Percentiles rank a stretch among this genome's conserved stretches.
These are phyloP conservation scores for Nectriaceae sp. DNA, from an alignment of 2,329 filamentous ascomycete species.

Conservation along the genomic window DNA sequence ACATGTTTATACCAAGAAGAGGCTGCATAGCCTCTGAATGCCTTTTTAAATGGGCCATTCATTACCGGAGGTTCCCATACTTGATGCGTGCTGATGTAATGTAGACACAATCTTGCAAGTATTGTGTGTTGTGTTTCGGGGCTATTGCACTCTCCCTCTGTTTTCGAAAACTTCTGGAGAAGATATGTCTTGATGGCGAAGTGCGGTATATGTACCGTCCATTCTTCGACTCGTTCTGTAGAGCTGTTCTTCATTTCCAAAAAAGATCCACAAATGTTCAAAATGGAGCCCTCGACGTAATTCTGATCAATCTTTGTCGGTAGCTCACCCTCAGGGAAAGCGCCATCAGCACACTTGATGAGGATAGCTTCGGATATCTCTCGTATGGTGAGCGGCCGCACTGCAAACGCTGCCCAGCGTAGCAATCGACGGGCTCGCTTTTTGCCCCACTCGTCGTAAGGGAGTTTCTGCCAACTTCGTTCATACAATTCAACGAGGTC, in stretches of 20 bases:
- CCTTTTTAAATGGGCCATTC: not conserved
- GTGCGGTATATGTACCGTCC: slow-evolving; percentile 18
- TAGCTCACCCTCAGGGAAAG: slow-evolving; percentile 23
- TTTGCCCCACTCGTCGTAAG: slow-evolving; percentile 10
- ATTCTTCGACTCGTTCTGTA: rapidly evolving
- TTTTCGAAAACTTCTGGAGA: slow-evolving; percentile 5
- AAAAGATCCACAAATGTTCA: slow-evolving; percentile 30
- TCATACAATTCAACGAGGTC: slow-evolving; percentile 33
- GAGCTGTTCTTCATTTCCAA: slow-evolving; percentile 23
- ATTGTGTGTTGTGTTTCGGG: not conserved
- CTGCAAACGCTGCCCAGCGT: slow-evolving; percentile 30
- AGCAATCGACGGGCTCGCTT: slow-evolving; percentile 30
- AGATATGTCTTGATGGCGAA: slow-evolving; percentile 24
- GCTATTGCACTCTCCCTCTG: not conserved
- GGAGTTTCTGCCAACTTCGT: slow-evolving; percentile 30
- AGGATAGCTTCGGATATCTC: slow-evolving; percentile 28
- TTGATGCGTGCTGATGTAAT: slow-evolving; percentile 1
- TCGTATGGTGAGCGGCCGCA: slow-evolving; percentile 18
- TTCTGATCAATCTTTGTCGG: slow-evolving; percentile 29
- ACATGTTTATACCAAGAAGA: slow-evolving; percentile 1
- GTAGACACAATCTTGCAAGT: slow-evolving; percentile 1
- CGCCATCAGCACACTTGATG: slow-evolving; percentile 19
- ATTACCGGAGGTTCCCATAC: not conserved
- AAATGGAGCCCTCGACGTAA: slow-evolving; percentile 31
- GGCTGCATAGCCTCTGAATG: slow-evolving; percentile 4